Base-by-base conservation (phyloP, 306 rosid species). In the Lupinus albus region DNA sequence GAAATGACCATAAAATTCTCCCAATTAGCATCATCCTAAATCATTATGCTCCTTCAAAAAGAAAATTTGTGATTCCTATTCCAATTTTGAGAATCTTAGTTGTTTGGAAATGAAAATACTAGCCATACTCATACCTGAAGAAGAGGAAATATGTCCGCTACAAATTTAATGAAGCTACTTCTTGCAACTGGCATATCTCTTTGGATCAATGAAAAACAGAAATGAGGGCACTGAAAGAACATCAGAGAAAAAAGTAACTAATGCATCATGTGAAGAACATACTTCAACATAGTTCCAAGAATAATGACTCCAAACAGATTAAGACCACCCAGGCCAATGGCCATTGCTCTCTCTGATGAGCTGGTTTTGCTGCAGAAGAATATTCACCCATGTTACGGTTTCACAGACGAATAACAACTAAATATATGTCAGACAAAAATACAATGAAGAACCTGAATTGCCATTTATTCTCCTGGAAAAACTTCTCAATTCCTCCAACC, bases 211-310 rank as follows among this genome's bases (percentile, higher is more conserved):
- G 30, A 25, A 25, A 76, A 83, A 46, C 30, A 25, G 53, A 67
- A 56, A 28, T 70, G 7, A 64, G 71, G 45, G 13, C 33, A 72
- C 68, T 64, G 66, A 74, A 79, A 25, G 30, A 32, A 44, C 21
- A 66, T 12, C 70, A 74, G 70, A 79, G 25, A 11, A 75, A 74
- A 73, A 79, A 41, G 36, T 47, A 76, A 68, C 53, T 7, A 75
- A 50, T 42, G 55, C 45, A 53, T 60, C 35, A 45, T 67, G 50
- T 30, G 58, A 76, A 39, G 52, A 72, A 55, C 95, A 73, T 90
- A 94, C 99, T 85, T 94, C 70, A 94, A 64, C 96, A 94, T 86
- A 72, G 96, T 68, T 85, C 97, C 99, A 30, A 94, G 99, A 80
- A 90, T 70, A 57, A 94, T 79, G 73, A 94, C 90, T 69, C 99